Evolutionary conservation across 148 eudicot genomes (phyloP).

Genomic region (Cornus kousa): DNA sequence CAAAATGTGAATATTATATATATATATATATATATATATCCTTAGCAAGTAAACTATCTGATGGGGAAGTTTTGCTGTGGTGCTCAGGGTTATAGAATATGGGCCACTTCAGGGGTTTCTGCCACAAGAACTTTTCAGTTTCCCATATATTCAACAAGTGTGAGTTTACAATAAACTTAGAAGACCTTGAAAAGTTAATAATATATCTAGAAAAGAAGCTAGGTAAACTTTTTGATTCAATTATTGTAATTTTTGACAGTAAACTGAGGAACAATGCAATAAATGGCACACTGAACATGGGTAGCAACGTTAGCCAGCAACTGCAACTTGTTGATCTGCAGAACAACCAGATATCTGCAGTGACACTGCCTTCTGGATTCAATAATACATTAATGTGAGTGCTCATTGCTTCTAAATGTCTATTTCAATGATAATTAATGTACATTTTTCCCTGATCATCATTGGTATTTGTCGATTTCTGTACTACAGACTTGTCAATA

Average conservation of each 20-base stretch:
- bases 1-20: neutral
- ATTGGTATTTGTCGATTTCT: conserved; percentile 1
- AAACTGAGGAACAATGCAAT: conserved; percentile 26
- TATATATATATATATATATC: neutral
- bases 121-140: conserved; percentile 59
- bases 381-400: conserved; percentile 69
- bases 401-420: neutral
- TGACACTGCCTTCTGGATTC: conserved; percentile 67
- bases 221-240: neutral
- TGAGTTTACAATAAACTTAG: conserved; percentile 23
- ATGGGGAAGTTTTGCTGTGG: conserved; percentile 3
- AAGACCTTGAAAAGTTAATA: neutral
- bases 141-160: conserved; percentile 73
- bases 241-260: neutral
- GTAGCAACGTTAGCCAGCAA: conserved; percentile 57
- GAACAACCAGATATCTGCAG: conserved; percentile 65
- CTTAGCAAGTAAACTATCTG: neutral
- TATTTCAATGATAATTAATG: neutral
- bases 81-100: conserved; percentile 61
- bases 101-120: conserved; percentile 68
- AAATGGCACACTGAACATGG: conserved; percentile 66
- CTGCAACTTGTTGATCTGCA: conserved; percentile 77
- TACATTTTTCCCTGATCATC: neutral
- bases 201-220: neutral
- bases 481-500: conserved; percentile 62